Percentiles rank a stretch among this genome's conserved stretches.
These are phyloP conservation scores for Aspergillus incahuasiensis DNA, from an alignment of 495 filamentous ascomycete genomes.

Conservation along the genomic window DNA sequence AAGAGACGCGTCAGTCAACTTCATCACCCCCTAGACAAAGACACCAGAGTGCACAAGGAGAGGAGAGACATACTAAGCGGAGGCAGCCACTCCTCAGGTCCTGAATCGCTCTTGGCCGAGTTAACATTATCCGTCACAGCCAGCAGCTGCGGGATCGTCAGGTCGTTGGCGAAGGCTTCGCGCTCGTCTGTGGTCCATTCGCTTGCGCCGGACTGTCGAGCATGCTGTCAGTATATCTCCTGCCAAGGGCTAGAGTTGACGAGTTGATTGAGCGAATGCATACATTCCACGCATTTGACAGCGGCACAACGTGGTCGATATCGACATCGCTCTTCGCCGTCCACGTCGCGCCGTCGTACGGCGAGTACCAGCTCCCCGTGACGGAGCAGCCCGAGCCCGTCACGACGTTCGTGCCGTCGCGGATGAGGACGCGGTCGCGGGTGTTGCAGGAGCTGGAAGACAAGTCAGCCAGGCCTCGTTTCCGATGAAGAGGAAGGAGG, in stretches of 20 bases:
- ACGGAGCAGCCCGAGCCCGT: slow-evolving; percentile 50
- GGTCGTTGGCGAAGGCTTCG: slow-evolving; percentile 66
- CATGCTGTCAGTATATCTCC: background rate
- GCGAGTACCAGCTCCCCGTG: slow-evolving; percentile 58
- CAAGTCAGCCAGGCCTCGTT: background rate
- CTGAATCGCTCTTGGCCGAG: slow-evolving; percentile 60
- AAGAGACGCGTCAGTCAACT: background rate
- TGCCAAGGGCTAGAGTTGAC: background rate
- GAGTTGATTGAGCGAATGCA: background rate
- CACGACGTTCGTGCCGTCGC: slow-evolving; percentile 58
- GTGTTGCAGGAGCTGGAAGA: slow-evolving; percentile 53
- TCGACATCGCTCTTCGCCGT: slow-evolving; percentile 60
- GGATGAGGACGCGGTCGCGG: slow-evolving; percentile 63
- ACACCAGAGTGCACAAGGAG: background rate
- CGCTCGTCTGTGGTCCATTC: slow-evolving; percentile 58
- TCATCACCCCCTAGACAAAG: background rate
- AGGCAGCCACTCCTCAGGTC: slow-evolving; percentile 72
- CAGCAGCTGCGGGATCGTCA: slow-evolving; percentile 63
- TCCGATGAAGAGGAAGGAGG: too few species aligned
- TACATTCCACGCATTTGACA: slow-evolving; percentile 71
- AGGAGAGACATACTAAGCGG: slow-evolving; percentile 43
- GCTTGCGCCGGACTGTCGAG: slow-evolving; percentile 36
- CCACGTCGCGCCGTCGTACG: slow-evolving; percentile 68
- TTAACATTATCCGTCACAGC: slow-evolving; percentile 75
- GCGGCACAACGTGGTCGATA: slow-evolving; percentile 72